Evolutionary conservation across 106 monocot genomes (phyloP).

Genomic region (Apostasia ramifera): DNA sequence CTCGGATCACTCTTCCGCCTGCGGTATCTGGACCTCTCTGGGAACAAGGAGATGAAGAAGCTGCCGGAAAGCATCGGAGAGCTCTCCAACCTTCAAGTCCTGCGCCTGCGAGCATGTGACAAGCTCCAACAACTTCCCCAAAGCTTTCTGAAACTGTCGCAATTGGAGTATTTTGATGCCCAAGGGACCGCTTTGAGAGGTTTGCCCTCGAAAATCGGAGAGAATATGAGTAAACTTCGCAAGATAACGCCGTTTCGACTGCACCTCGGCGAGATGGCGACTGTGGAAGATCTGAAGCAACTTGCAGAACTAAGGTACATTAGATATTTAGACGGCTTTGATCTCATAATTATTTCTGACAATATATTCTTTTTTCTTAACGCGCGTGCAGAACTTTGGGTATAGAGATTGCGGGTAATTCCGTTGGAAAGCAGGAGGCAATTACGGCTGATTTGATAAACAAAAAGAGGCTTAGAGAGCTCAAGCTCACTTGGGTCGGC

Average conservation of each 20-base stretch:
- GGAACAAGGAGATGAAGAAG: background rate
- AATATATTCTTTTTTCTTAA: background rate
- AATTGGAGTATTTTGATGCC: background rate
- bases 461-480: background rate
- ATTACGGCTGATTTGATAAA: background rate
- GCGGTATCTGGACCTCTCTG: background rate
- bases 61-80: background rate
- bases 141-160: background rate
- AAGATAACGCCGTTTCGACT: background rate
- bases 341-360: background rate
- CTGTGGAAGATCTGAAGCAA: background rate
- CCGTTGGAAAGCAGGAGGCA: background rate
- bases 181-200: background rate
- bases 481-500: background rate
- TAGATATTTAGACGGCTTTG: background rate
- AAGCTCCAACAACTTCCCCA: background rate
- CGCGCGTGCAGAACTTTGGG: background rate
- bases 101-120: background rate
- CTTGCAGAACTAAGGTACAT: background rate
- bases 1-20: background rate
- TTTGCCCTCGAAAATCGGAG: background rate
- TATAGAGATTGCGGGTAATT: background rate
- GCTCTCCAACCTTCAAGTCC: background rate
- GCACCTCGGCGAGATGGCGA: background rate
- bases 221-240: background rate